A percentile compares a stretch with the other conserved stretches of the same genome.
Conservation (phyloP, 2,329 filamentous ascomycete species). For the Alternaria tenuissima region DNA sequence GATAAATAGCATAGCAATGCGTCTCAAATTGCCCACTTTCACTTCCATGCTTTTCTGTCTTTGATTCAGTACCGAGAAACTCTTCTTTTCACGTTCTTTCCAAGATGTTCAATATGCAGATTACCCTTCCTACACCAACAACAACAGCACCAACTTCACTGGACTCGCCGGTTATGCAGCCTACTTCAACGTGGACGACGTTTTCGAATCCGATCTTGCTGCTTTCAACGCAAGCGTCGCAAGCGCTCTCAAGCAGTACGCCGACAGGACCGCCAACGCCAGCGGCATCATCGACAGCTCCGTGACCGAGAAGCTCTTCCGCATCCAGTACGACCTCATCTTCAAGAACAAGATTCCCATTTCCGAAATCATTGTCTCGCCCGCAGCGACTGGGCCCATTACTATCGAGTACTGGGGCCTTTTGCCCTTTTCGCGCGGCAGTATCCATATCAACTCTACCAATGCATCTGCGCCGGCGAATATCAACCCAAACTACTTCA, state of each 20-base stretch:
- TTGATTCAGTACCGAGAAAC: neutral
- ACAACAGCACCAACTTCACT: constrained; percentile 3
- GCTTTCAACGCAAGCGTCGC: neutral
- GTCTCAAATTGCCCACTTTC: neutral
- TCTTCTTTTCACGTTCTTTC: neutral
- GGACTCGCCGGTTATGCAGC: constrained; percentile 1
- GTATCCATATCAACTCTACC: constrained; percentile 4
- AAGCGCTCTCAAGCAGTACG: neutral
- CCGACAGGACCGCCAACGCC: neutral
- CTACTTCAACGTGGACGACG: neutral
- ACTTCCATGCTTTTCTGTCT: neutral
- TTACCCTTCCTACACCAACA: neutral
- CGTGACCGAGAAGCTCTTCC: neutral
- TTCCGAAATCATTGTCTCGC: neutral
- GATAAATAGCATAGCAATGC: neutral
- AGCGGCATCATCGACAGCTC: neutral
- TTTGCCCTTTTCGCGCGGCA: constrained; percentile 4
- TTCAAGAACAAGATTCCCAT: constrained; percentile 7
- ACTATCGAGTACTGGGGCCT: neutral
- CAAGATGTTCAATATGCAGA: neutral
- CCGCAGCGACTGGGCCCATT: neutral
- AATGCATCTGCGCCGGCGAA: neutral
- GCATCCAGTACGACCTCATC: constrained; percentile 2
- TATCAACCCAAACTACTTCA: constrained; percentile 4
- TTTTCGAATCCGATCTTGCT: neutral